A percentile compares a stretch with the other conserved stretches of the same genome.
Evolutionary conservation across 2,329 filamentous ascomycete species (phyloP).

Genomic region (Penicillium janthinellum): DNA sequence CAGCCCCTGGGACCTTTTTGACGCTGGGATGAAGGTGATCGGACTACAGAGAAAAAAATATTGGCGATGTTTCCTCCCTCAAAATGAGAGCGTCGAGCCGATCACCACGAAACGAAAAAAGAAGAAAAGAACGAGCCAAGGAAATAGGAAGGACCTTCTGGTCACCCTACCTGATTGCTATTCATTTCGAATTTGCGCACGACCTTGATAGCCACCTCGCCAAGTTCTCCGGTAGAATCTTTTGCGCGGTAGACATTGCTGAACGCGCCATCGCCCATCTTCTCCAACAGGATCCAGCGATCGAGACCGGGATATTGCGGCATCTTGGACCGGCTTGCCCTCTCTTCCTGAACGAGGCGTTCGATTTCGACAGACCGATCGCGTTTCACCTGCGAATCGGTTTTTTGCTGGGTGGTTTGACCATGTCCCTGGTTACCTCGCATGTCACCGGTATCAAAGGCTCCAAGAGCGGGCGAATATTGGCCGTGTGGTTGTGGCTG

Average conservation of each 20-base stretch:
- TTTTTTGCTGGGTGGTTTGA: conserved; percentile 62
- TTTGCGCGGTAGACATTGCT: conserved; percentile 95
- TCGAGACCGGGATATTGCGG: conserved; percentile 83
- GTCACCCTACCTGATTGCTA: conserved; percentile 82
- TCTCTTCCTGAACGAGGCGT: conserved; percentile 88
- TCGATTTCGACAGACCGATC: conserved; percentile 68
- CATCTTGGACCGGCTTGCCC: conserved; percentile 80
- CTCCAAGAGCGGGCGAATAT: conserved; percentile 58
- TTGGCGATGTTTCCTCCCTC: conserved; percentile 50
- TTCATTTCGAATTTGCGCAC: conserved; percentile 99
- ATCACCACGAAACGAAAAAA: conserved; percentile 30
- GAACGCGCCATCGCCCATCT: conserved; percentile 99
- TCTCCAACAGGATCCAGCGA: conserved; percentile 83
- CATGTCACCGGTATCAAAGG: conserved; percentile 58
- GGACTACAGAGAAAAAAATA: conserved; percentile 64
- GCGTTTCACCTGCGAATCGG: conserved; percentile 61
- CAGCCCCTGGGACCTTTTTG: conserved; percentile 90
- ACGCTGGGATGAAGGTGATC: conserved; percentile 93
- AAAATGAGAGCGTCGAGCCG: conserved; percentile 28
- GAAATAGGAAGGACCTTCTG: conserved; percentile 27
- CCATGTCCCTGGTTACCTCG: conserved; percentile 59
- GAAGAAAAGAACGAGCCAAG: conserved; percentile 20
- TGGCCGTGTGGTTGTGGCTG: conserved; percentile 55
- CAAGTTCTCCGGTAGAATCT: conserved; percentile 70
- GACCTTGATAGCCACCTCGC: conserved; percentile 95